Percentiles rank a stretch among this genome's conserved stretches.
Evolutionary conservation across 768 basidiomycete species (phyloP).

Genomic region (Boletus speciosus): DNA sequence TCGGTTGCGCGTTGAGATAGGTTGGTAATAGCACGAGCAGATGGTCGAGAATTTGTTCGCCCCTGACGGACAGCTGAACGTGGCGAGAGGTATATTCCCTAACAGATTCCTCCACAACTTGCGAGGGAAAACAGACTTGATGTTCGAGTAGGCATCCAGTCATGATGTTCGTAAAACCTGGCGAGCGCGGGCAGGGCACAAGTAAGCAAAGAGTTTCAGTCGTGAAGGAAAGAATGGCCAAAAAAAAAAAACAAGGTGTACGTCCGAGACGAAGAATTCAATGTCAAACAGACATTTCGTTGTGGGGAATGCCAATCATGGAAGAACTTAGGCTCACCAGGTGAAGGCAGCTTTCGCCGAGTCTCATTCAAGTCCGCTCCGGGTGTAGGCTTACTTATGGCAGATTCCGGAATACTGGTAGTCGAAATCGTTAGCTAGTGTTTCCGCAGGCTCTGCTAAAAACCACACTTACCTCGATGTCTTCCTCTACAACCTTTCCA

Average conservation of each 20-base stretch:
- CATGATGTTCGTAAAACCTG: conserved; percentile 23
- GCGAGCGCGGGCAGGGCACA: neutral
- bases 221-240: neutral
- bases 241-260: neutral
- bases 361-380: conserved; percentile 3
- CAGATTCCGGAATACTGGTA: neutral
- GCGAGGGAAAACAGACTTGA: neutral
- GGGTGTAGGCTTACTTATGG: neutral
- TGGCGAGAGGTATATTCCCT: neutral
- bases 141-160: conserved; percentile 7
- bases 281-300: neutral
- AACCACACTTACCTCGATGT: neutral
- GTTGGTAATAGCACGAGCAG: conserved; percentile 16
- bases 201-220: conserved; percentile 3
- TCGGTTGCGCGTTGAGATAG: conserved; percentile 3
- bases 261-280: neutral
- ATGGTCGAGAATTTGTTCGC: conserved; percentile 8
- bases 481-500: conserved; percentile 9
- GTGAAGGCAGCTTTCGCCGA: conserved; percentile 4
- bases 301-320: neutral
- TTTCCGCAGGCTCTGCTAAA: neutral
- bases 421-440: neutral
- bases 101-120: neutral
- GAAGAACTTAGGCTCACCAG: conserved; percentile 11
- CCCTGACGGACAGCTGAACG: conserved; percentile 7